A percentile compares a stretch with the other conserved stretches of the same genome.
These are phyloP conservation scores for Hibiscus mutabilis DNA, from an alignment of 345 rosid species.

Conservation along the genomic window DNA sequence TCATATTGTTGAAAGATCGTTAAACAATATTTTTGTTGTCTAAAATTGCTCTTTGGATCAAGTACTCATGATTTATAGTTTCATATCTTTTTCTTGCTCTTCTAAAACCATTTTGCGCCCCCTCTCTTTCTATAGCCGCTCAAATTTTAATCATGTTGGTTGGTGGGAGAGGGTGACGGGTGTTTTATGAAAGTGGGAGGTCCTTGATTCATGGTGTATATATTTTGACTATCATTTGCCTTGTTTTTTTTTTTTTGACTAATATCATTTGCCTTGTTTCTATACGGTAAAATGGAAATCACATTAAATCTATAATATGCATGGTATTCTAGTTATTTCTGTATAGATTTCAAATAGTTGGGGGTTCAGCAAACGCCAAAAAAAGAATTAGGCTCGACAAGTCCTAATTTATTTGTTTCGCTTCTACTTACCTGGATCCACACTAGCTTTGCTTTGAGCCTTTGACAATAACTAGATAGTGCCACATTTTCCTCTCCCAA, in stretches of 20 bases:
- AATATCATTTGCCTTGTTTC: not conserved
- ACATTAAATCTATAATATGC: not conserved
- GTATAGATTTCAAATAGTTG: not conserved
- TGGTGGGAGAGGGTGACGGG: too few relatives aligned
- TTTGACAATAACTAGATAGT: not conserved
- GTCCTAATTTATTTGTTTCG: not conserved
- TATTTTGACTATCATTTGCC: not conserved
- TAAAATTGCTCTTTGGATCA: not conserved
- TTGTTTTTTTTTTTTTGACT: not conserved
- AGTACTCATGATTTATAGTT: too few relatives aligned
- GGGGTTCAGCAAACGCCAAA: not conserved
- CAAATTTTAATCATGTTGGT: too few relatives aligned
- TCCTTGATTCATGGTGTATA: not conserved
- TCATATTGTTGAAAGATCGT: not conserved
- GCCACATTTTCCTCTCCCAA: not conserved
- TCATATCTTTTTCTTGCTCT: too few relatives aligned
- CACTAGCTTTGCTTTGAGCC: not conserved
- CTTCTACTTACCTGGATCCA: not conserved
- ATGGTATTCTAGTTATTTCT: too few relatives aligned
- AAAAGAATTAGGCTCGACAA: not conserved
- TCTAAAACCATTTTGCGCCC: too few relatives aligned
- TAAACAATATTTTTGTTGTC: not conserved
- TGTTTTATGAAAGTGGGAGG: too few relatives aligned
- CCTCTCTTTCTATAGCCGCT: too few relatives aligned
- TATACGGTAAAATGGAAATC: not conserved